Percentiles rank a stretch among this genome's conserved stretches.
Conservation (phyloP, 495 filamentous ascomycete species). For the Podospora pseudoanserina region DNA sequence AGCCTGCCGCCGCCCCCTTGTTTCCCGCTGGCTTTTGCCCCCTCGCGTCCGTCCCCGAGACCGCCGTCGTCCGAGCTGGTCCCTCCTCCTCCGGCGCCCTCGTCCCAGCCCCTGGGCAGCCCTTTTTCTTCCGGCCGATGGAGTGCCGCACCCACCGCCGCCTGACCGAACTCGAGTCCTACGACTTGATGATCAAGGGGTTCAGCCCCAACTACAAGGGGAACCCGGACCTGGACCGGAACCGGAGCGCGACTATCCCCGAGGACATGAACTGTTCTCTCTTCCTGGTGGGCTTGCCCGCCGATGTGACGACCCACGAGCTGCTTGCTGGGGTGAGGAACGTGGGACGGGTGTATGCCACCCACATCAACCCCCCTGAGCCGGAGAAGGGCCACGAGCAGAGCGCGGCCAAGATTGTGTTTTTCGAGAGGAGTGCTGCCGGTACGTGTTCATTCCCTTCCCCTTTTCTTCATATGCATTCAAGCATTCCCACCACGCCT, state of each 20-base stretch:
- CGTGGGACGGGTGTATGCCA: slow-evolving; percentile 38
- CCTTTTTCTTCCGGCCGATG: slow-evolving; percentile 23
- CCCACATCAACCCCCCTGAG: slow-evolving; percentile 38
- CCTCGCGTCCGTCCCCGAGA: background rate
- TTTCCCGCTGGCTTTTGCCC: background rate
- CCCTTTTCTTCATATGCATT: background rate
- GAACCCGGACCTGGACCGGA: slow-evolving; percentile 26
- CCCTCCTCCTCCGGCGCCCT: background rate
- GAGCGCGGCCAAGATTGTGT: slow-evolving; percentile 40
- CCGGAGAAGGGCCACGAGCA: slow-evolving; percentile 17
- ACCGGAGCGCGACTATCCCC: slow-evolving; percentile 35
- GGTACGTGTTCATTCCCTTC: slow-evolving; percentile 16
- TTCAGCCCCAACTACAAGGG: slow-evolving; percentile 36
- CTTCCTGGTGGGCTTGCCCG: slow-evolving; percentile 36
- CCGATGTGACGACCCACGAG: slow-evolving; percentile 26
- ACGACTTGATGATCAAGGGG: slow-evolving; percentile 22
- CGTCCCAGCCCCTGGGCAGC: background rate
- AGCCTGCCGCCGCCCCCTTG: background rate
- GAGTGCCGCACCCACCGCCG: slow-evolving; percentile 7
- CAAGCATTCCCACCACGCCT: background rate
- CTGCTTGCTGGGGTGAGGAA: slow-evolving; percentile 32
- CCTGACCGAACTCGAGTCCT: background rate
- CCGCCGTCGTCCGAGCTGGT: background rate
- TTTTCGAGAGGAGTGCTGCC: slow-evolving; percentile 35
- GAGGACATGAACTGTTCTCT: slow-evolving; percentile 34